phyloP scores from a whole-genome alignment of 768 basidiomycete species.

The Ramaria sp. region DNA sequence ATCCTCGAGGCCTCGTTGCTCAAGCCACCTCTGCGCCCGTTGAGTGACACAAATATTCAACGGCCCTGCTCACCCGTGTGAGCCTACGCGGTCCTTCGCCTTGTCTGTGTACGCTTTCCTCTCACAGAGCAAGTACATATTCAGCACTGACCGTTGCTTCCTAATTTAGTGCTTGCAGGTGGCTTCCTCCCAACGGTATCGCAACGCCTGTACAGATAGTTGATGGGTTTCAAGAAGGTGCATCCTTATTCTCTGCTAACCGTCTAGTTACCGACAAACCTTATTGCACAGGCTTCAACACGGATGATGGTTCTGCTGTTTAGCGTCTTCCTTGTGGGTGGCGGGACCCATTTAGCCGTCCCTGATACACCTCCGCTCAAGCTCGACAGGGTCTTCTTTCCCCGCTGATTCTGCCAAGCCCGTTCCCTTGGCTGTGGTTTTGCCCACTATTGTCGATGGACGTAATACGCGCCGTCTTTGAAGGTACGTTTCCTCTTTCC shows the following conservation, averaged over 20 bases:
- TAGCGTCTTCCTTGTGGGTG: constrained; percentile 2
- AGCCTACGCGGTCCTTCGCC: constrained; percentile 5
- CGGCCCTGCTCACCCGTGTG: constrained; percentile 2
- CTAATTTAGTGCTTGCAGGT: not conserved
- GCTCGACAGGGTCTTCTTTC: too few relatives aligned
- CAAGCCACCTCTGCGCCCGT: not conserved
- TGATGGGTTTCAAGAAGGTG: constrained; percentile 5
- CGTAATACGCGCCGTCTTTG: constrained; percentile 6
- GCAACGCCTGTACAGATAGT: constrained; percentile 7
- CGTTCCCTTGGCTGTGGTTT: too few relatives aligned
- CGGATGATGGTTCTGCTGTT: not conserved
- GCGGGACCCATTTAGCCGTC: not conserved
- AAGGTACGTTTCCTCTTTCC: not conserved
- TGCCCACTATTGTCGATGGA: constrained; percentile 1
- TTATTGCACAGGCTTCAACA: constrained; percentile 7
- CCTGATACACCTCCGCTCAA: not conserved
- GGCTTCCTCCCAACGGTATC: constrained; percentile 2
- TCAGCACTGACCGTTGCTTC: not conserved
- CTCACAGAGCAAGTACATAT: constrained; percentile 1
- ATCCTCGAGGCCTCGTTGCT: not conserved
- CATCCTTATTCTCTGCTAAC: not conserved
- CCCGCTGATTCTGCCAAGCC: too few relatives aligned
- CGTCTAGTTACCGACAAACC: not conserved
- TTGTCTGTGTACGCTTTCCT: constrained; percentile 7
- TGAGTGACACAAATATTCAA: constrained; percentile 4